These are phyloP conservation scores for Pseudogymnoascus sp. DNA, from an alignment of 2,329 filamentous ascomycete species.

Conservation along the genomic window DNA sequence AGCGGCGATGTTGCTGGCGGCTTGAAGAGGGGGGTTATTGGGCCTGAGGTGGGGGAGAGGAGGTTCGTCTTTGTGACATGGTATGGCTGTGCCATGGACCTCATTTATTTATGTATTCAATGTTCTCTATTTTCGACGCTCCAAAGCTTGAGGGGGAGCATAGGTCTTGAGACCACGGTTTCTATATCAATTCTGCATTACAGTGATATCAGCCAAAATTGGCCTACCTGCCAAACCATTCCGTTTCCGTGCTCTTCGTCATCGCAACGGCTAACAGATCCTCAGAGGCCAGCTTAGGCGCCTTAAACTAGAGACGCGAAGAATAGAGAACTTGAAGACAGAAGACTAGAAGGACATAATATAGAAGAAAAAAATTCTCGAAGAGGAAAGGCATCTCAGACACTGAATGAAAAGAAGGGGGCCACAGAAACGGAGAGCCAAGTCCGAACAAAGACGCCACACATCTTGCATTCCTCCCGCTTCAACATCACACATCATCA, in stretches of 20 bases:
- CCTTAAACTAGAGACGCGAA: too few species aligned
- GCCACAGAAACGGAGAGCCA: too few species aligned
- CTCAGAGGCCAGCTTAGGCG: too few species aligned
- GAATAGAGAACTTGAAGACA: too few species aligned
- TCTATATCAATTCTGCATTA: not conserved
- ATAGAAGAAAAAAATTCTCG: too few species aligned
- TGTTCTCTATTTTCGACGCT: not conserved
- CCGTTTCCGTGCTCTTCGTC: not conserved
- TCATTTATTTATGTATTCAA: not conserved
- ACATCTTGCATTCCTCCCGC: too few species aligned
- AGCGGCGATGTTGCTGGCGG: slow-evolving; percentile 12
- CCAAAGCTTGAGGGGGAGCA: not conserved
- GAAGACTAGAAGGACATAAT: too few species aligned
- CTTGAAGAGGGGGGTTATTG: not conserved
- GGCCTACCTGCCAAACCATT: not conserved
- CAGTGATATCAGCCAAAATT: not conserved
- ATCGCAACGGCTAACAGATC: not conserved
- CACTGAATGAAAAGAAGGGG: too few species aligned
- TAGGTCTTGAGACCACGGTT: not conserved
- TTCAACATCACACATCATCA: not conserved
- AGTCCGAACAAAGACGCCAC: not conserved
- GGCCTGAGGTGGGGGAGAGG: not conserved
- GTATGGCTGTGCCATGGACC: not conserved
- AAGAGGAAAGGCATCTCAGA: too few species aligned
- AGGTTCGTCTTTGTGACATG: not conserved